Base-by-base conservation (phyloP, 805 yeast genomes). In the Brettanomyces bruxellensis region DNA sequence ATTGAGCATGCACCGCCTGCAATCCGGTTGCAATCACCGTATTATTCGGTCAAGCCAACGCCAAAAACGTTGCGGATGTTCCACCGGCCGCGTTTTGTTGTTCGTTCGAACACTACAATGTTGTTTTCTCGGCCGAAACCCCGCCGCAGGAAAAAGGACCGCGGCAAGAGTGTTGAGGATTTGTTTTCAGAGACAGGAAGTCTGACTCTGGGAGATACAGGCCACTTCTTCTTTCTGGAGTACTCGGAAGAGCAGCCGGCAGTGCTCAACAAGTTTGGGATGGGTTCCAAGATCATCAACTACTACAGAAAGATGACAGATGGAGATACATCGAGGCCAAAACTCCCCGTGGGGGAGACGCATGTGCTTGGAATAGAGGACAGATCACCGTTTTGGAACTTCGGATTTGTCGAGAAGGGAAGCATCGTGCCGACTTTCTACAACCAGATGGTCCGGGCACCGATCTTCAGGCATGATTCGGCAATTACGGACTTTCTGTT, bases 331-430 rank as follows among this genome's bases (percentile, higher is more conserved):
- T 72, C 85, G 4, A 77, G 98, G 49, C 98, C 98, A 0, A 91
- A 90, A 57, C 70, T 89, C 25, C 77, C 87, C 1, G 73, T 89
- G 38, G 99, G 99, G 40, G 99, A 93, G 61, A 93, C 98, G 0
- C 93, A 86, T 65, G 96, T 93, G 3, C 70, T 93, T 35, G 97
- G 96, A n/a, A 86, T 87, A 1, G 96, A 90, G 60, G 99, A 93
- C 65, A 76, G 95, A 56, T 86, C 96, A 6, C 97, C 99, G 11
- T 93, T 93, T 61, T 93, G 99, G 98, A 93, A 90, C 62, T 93
- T 89, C 68, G 99, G 99, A 1, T 86, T 85, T 67, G 98, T 93
- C 6, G 96, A 88, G 41, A 86, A 89, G 3, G 99, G 99, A 3
- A 87, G 84, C 55, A 79, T 88, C 46, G 96, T 90, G 3, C 98